These are phyloP conservation scores for Cystofilobasidium bisporidii DNA, from an alignment of 768 basidiomycete genomes.

Conservation along the genomic window DNA sequence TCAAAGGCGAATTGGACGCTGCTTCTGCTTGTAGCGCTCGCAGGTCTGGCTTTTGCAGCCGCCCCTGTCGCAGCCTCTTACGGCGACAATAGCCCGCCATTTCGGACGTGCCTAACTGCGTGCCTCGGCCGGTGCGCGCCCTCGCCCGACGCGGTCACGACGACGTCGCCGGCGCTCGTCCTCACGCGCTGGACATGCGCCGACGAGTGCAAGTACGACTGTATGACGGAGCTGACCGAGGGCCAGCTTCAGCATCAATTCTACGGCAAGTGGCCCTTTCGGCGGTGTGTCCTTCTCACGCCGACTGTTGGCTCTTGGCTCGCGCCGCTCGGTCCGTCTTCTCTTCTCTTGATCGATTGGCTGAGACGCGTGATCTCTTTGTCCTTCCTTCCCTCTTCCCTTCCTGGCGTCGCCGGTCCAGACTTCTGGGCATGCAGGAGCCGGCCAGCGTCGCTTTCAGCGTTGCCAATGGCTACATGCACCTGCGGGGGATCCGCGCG, in stretches of 20 bases:
- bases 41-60: slow-evolving; percentile 3
- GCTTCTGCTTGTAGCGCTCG: background rate
- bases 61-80: slow-evolving; percentile 46
- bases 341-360: too few species aligned
- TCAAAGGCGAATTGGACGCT: background rate
- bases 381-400: too few species aligned
- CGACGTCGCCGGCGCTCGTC: slow-evolving; percentile 46
- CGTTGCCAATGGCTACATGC: slow-evolving; percentile 69
- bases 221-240: slow-evolving; percentile 53
- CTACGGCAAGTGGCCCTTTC: slow-evolving; percentile 96
- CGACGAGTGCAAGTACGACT: slow-evolving; percentile 80
- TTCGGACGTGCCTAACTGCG: slow-evolving; percentile 47
- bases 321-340: too few species aligned
- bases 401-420: background rate
- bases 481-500: slow-evolving; percentile 51
- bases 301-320: background rate
- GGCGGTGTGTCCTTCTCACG: slow-evolving; percentile 51
- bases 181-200: slow-evolving; percentile 46
- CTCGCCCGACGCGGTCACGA: slow-evolving; percentile 43
- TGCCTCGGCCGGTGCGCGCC: slow-evolving; percentile 47
- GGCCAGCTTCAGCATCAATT: slow-evolving; percentile 55
- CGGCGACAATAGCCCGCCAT: slow-evolving; percentile 54
- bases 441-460: slow-evolving; percentile 86
- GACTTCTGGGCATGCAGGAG: slow-evolving; percentile 65
- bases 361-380: too few species aligned